phyloP scores from a whole-genome alignment of 495 filamentous ascomycete genomes.

The Lindgomyces ingoldianus region DNA sequence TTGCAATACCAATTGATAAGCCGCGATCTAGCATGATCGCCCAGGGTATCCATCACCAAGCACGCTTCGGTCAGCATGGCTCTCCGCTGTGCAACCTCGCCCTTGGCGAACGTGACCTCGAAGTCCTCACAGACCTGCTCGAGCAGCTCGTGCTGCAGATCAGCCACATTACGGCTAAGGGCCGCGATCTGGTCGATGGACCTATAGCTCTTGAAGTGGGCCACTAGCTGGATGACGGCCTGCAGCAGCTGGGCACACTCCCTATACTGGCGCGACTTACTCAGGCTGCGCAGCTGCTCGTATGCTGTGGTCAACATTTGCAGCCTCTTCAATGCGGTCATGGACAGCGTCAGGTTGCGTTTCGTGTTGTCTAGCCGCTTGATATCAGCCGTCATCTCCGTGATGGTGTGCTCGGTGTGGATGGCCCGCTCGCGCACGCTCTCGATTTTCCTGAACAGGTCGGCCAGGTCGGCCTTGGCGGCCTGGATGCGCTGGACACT shows the following conservation, averaged over 20 bases:
- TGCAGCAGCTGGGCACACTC: conserved; percentile 95
- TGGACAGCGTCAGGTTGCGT: conserved; percentile 91
- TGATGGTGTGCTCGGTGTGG: conserved; percentile 92
- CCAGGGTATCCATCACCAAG: conserved; percentile 90
- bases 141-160: conserved; percentile 88
- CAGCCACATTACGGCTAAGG: conserved; percentile 87
- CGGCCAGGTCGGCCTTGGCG: conserved; percentile 83
- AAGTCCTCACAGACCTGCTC: conserved; percentile 99
- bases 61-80: conserved; percentile 81
- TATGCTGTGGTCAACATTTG: conserved; percentile 99
- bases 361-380: conserved; percentile 97
- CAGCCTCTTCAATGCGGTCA: conserved; percentile 95
- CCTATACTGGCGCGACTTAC: conserved; percentile 85
- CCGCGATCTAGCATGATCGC: conserved; percentile 79
- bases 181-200: conserved; percentile 98
- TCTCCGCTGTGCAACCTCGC: conserved; percentile 71
- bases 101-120: conserved; percentile 90
- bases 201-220: conserved; percentile 96
- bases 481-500: conserved; percentile 86
- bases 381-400: conserved; percentile 98
- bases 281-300: conserved; percentile 85
- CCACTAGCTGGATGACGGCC: conserved; percentile 96
- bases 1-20: conserved; percentile 98
- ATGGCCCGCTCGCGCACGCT: conserved; percentile 85
- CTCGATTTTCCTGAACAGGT: conserved; percentile 94